Percentiles rank a stretch among this genome's conserved stretches.
phyloP scores from a whole-genome alignment of 2,329 filamentous ascomycete species.

The Didymella keratinophila region DNA sequence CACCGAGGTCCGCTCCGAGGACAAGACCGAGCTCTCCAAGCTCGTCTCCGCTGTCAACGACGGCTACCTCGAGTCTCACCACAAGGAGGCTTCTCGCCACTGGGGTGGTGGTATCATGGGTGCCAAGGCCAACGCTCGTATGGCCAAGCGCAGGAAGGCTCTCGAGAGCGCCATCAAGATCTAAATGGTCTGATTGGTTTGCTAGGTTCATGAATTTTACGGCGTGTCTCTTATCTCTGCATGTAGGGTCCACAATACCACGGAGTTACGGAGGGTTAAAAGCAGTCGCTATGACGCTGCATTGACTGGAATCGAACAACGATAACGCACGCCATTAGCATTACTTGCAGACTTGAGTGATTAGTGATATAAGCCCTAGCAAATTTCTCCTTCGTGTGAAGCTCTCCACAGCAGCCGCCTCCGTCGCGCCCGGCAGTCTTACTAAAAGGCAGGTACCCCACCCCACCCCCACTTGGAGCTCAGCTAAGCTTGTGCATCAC shows the following conservation, averaged over 20 bases:
- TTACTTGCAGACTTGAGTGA: conserved; percentile 31
- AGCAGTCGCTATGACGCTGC: conserved; percentile 42
- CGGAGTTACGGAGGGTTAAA: conserved; percentile 52
- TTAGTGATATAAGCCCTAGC: conserved; percentile 26
- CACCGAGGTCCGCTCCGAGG: conserved; percentile 96
- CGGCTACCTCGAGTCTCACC: conserved; percentile 88
- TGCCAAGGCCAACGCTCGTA: conserved; percentile 82
- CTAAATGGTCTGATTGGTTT: conserved; percentile 62
- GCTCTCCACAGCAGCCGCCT: not conserved
- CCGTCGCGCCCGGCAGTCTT: not conserved
- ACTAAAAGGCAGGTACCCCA: conserved; percentile 13
- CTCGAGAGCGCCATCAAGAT: conserved; percentile 96
- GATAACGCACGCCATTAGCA: conserved; percentile 44
- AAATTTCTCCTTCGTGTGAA: not conserved
- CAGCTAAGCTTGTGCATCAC: conserved; percentile 4
- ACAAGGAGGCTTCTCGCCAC: conserved; percentile 87
- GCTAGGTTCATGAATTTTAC: conserved; percentile 42
- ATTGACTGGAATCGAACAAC: conserved; percentile 48
- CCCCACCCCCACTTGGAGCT: conserved; percentile 12
- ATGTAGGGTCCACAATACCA: conserved; percentile 51
- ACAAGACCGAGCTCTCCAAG: conserved; percentile 98
- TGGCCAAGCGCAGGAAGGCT: conserved; percentile 92
- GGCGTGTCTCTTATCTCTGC: conserved; percentile 52
- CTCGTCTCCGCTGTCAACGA: conserved; percentile 97
- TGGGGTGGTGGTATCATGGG: conserved; percentile 99